These are phyloP conservation scores for Citrus mangshanensis DNA, from an alignment of 345 rosid species.

Conservation along the genomic window DNA sequence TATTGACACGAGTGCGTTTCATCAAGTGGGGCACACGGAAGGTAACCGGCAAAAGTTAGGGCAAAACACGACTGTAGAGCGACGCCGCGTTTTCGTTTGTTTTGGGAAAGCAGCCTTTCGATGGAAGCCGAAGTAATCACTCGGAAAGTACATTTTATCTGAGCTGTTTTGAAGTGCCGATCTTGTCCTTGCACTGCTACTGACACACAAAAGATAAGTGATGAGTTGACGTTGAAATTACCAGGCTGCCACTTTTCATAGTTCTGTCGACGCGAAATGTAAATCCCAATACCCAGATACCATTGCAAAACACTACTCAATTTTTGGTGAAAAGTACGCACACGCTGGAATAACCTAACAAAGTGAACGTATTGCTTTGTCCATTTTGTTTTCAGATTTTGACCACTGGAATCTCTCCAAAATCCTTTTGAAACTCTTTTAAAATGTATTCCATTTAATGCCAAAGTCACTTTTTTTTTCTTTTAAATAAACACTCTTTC, in stretches of 20 bases:
- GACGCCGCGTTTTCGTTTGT: background rate
- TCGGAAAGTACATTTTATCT: background rate
- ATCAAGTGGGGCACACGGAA: background rate
- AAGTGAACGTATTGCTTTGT: too few species aligned
- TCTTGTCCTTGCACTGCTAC: background rate
- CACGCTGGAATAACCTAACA: too few species aligned
- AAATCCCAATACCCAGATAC: too few species aligned
- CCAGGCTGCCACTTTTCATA: background rate
- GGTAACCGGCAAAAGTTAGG: conserved; percentile 12
- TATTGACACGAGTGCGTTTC: background rate
- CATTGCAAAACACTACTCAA: too few species aligned
- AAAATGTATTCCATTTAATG: too few species aligned
- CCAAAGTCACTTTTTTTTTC: too few species aligned
- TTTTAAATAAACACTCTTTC: too few species aligned
- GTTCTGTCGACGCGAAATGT: too few species aligned
- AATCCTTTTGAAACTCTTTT: too few species aligned
- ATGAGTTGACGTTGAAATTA: background rate
- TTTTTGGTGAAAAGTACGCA: too few species aligned
- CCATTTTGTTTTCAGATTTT: too few species aligned
- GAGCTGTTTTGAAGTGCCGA: background rate
- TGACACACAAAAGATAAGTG: background rate
- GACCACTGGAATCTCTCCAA: too few species aligned
- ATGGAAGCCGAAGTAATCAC: background rate
- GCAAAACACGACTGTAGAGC: background rate
- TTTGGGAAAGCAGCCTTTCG: background rate